A percentile compares a stretch with the other conserved stretches of the same genome.
These are phyloP conservation scores for Ramularia endophylla DNA, from an alignment of 2,329 filamentous ascomycete species.

Conservation along the genomic window DNA sequence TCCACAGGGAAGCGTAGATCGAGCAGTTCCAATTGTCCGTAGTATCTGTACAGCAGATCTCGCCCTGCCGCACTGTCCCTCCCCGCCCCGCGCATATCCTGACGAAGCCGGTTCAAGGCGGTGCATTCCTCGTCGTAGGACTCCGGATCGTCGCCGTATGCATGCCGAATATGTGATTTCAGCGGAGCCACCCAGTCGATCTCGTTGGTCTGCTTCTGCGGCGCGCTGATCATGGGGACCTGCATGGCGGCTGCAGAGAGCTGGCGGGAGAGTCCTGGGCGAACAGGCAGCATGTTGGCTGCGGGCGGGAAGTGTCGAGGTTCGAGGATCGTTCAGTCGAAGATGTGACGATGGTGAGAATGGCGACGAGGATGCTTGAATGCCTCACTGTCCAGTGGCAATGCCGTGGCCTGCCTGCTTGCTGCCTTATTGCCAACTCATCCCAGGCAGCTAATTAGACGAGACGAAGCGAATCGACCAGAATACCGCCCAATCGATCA, in stretches of 20 bases:
- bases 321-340: too few relatives aligned
- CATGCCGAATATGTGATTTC: slow-evolving; percentile 87
- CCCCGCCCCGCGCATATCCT: slow-evolving; percentile 96
- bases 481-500: too few relatives aligned
- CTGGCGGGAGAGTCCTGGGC: slow-evolving; percentile 28
- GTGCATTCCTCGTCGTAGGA: slow-evolving; percentile 92
- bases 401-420: too few relatives aligned
- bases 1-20: slow-evolving; percentile 95
- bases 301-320: slow-evolving; percentile 13
- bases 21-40: slow-evolving; percentile 90
- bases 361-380: too few relatives aligned
- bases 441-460: too few relatives aligned
- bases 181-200: slow-evolving; percentile 95
- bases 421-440: too few relatives aligned
- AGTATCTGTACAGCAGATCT: slow-evolving; percentile 94
- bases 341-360: too few relatives aligned
- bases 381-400: too few relatives aligned
- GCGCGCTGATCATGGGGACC: slow-evolving; percentile 91
- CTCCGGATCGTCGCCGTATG: slow-evolving; percentile 94
- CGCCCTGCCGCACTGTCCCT: slow-evolving; percentile 92
- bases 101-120: slow-evolving; percentile 86
- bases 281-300: slow-evolving; percentile 35
- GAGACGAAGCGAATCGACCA: too few relatives aligned
- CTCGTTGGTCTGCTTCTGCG: slow-evolving; percentile 90
- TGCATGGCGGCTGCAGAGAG: slow-evolving; percentile 58